Base-by-base conservation (phyloP, 2,329 filamentous ascomycete genomes). In the Colletotrichum aenigma region DNA sequence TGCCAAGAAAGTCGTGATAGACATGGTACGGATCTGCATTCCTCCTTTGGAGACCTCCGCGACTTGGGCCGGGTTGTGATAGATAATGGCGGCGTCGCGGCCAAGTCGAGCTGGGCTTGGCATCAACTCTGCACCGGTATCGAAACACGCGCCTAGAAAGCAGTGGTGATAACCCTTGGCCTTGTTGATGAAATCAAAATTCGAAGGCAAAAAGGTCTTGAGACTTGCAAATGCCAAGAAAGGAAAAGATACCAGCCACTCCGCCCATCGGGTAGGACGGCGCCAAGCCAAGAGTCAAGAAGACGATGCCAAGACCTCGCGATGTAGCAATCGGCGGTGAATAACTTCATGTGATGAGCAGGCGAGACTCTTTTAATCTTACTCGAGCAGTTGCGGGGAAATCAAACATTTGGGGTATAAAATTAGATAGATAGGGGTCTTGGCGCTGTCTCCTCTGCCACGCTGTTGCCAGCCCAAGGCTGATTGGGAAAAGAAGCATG, bases 371-470 rank as follows among this genome's bases (percentile, higher is more conserved):
- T 66, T n/a, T 62, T 34, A 62, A 56, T 67, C 38, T 75, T 56
- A 71, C 21, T 48, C 26, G 58, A 48, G 34, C 61, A 48, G 28
- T 36, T 73, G 70, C 70, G 74, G 64, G 70, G 70, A 68, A 65
- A 52, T 74, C 64, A 65, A 24, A 69, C 48, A 55, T 68, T 65
- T 15, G 24, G 43, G 24, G 32, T 74, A 43, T 66, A 65, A 68
- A 75, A 60, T 73, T 73, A 69, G 64, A 68, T 36, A 60, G 43
- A 48, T 65, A 34, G 38, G 9, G 55, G 70, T 73, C 73, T 75
- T 73, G 70, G 73, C 73, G 32, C 13, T 28, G 64, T 30, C 28
- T 24, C 10, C 18, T 26, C 8, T 67, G 15, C 18, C 52, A 67
- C 24, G 24, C 48, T 26, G 48, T 24, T 28, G 52, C 32, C 30